These are phyloP conservation scores for Brassica incana DNA, from an alignment of 345 rosid genomes.

Conservation along the genomic window DNA sequence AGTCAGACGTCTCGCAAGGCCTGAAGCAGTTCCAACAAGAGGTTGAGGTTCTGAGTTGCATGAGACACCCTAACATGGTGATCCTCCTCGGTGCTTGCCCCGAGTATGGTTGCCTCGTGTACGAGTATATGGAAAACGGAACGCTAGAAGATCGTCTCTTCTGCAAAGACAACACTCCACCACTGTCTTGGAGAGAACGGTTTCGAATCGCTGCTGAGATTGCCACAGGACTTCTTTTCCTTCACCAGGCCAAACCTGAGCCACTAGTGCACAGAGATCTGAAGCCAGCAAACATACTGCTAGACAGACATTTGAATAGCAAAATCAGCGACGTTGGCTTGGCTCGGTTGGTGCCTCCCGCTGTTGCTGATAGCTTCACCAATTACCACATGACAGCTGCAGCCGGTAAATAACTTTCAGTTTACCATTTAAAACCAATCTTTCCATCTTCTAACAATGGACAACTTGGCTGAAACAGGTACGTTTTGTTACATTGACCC, in stretches of 20 bases:
- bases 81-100: slow-evolving; percentile 90
- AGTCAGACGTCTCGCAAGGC: slow-evolving; percentile 73
- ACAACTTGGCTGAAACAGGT: slow-evolving; percentile 31
- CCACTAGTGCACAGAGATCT: slow-evolving; percentile 87
- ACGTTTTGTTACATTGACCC: slow-evolving; percentile 91
- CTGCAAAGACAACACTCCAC: slow-evolving; percentile 59
- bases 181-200: slow-evolving; percentile 67
- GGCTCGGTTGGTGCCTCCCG: slow-evolving; percentile 70
- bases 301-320: slow-evolving; percentile 58
- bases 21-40: slow-evolving; percentile 73
- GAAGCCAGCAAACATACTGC: slow-evolving; percentile 85
- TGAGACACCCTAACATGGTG: slow-evolving; percentile 89
- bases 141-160: slow-evolving; percentile 83
- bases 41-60: slow-evolving; percentile 76
- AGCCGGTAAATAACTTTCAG: slow-evolving; percentile 47
- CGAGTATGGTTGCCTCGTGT: slow-evolving; percentile 77
- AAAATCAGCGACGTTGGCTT: slow-evolving; percentile 81
- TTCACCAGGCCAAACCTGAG: slow-evolving; percentile 85
- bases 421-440: slow-evolving; percentile 4
- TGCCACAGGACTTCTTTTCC: slow-evolving; percentile 70
- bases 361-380: slow-evolving; percentile 45
- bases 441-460: slow-evolving; percentile 14
- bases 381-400: slow-evolving; percentile 70
- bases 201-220: slow-evolving; percentile 79
- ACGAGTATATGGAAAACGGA: slow-evolving; percentile 88